Evolutionary conservation across 768 basidiomycete species (phyloP), one percentile per base, ranked within the genome.

Genomic region (Pulveroboletus sp.): DNA sequence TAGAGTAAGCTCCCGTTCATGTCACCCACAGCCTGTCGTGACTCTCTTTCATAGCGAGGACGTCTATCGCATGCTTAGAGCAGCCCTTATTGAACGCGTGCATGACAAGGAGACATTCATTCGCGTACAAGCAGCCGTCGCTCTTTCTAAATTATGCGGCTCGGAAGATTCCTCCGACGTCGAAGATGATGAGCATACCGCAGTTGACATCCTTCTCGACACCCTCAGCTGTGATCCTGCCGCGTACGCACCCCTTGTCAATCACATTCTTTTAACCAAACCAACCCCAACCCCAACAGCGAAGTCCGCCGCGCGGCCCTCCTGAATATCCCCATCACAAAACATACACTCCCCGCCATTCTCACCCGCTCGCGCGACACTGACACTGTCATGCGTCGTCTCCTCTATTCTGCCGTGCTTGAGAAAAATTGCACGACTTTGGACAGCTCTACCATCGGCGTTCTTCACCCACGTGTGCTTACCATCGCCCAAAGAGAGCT

Each of bases 251-350:
- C 37, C 37, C 14, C 28, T 17, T 6, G n/a, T n/a, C 21, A 35
- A 17, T 1, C 10, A 32, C n/a, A 1, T 28, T 43, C 46, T 28
- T 5, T 38, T 45, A 40, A 46, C 18, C 40, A 17, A 41, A 18
- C 13, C n/a, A 17, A 41, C 24, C 11, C 13, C 36, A 21, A 24
- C 59, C n/a, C n/a, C n/a, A n/a, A n/a, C n/a, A 93, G 91, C 3
- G 94, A 97, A 43, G 94, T 97, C 17, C 93, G 95, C 5, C 81
- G 86, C 30, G 83, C 85, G 0, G 80, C 82, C 1, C 71, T 96
- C 0, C 72, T 84, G 49, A 89, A 89, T 56, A 76, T 94, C 1
- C 81, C 84, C 1, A 65, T 83, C 8, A 76, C 73, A 31, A 60
- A 68, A 0, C 58, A 67, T 0, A 87, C 84, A 0, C 69, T 97